phyloP scores from a whole-genome alignment of 108 stramenopile genomes.

The Ochromonas danica region DNA sequence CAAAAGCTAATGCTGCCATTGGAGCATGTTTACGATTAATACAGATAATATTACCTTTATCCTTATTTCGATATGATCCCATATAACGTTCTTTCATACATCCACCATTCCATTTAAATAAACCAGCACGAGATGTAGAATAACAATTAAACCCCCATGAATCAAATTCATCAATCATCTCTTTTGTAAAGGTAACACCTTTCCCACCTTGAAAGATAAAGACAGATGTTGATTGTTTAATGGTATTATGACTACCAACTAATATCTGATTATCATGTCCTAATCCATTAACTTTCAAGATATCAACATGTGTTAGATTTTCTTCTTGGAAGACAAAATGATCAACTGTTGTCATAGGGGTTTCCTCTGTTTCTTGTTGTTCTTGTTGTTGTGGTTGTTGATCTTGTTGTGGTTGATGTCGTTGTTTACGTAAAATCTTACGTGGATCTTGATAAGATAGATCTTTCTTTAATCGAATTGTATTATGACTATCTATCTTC shows the following conservation, averaged over 20 bases:
- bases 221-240: background rate
- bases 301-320: background rate
- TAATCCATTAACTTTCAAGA: background rate
- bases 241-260: background rate
- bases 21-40: constrained; percentile 7
- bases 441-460: too few relatives aligned
- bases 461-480: too few relatives aligned
- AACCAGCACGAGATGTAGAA: constrained; percentile 13
- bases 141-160: background rate
- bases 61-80: background rate
- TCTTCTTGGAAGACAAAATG: background rate
- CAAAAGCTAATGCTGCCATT: background rate
- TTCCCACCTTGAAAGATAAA: constrained; percentile 4
- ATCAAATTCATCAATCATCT: constrained; percentile 5
- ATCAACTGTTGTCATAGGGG: background rate
- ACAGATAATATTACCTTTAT: constrained; percentile 25
- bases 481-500: background rate
- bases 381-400: too few relatives aligned
- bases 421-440: too few relatives aligned
- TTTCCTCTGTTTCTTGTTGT: background rate
- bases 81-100: background rate
- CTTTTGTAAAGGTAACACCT: constrained; percentile 10
- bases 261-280: constrained; percentile 9
- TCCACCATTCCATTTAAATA: constrained; percentile 13
- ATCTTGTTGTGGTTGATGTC: too few relatives aligned